phyloP scores from a whole-genome alignment of 2,329 filamentous ascomycete genomes.

The Chaetothyriales sp. region DNA sequence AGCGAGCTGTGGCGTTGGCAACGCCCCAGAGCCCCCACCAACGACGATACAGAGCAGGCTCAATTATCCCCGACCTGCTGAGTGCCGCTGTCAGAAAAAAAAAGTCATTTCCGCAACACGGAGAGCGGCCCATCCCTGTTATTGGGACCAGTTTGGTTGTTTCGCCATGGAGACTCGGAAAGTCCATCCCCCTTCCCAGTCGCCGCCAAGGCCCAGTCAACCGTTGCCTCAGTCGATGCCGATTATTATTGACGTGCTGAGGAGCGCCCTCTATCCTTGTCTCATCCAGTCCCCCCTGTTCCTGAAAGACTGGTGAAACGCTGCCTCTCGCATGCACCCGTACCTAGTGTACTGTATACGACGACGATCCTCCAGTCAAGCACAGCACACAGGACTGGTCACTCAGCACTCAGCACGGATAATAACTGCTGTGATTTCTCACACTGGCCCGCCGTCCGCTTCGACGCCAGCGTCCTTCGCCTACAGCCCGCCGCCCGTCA shows the following conservation, averaged over 20 bases:
- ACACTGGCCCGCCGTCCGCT: background rate
- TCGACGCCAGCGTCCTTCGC: background rate
- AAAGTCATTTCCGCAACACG: background rate
- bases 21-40: background rate
- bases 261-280: background rate
- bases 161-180: background rate
- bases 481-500: background rate
- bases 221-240: background rate
- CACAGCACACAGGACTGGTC: too few species aligned
- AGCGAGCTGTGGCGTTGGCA: too few species aligned
- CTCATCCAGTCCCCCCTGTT: background rate
- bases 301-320: background rate
- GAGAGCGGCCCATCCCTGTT: background rate
- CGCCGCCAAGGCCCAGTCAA: background rate
- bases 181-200: background rate
- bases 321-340: background rate
- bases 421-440: too few species aligned
- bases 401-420: background rate
- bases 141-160: background rate
- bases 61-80: background rate
- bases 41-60: too few species aligned
- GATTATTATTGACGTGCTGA: background rate
- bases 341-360: too few species aligned
- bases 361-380: background rate
- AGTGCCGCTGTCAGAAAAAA: background rate